phyloP scores from a whole-genome alignment of 83 land plant genomes.

The Larix sibirica region DNA sequence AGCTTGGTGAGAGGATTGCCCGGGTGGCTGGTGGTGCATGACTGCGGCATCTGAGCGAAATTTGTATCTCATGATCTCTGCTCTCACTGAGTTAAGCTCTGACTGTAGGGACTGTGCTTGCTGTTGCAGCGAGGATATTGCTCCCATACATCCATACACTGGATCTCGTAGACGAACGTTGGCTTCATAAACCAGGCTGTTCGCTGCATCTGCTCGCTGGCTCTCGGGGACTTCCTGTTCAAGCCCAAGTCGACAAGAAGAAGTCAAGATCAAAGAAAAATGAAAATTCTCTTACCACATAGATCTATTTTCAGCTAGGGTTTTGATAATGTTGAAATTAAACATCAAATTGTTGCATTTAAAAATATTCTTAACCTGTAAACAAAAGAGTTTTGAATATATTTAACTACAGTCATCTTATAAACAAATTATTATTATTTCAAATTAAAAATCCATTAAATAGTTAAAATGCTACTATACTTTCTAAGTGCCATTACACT shows the following conservation, averaged over 20 bases:
- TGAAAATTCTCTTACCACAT: not conserved
- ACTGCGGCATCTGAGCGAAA: conserved; percentile 18
- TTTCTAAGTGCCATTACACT: no score
- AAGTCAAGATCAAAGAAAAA: not conserved
- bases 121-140: conserved; percentile 53
- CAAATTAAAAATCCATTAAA: no score
- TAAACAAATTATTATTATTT: no score
- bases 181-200: conserved; percentile 67
- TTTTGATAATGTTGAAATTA: no score
- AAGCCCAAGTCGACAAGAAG: not conserved
- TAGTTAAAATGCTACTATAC: no score
- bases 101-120: conserved; percentile 53
- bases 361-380: no score
- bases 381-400: no score
- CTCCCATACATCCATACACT: conserved; percentile 65
- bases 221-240: conserved; percentile 51
- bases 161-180: conserved; percentile 59
- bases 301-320: no score
- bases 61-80: conserved; percentile 42
- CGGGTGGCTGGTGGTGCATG: conserved; percentile 10
- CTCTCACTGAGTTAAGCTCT: conserved; percentile 40
- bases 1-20: not conserved
- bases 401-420: no score
- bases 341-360: no score
- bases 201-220: conserved; percentile 61